A percentile compares a stretch with the other conserved stretches of the same genome.
Evolutionary conservation across 2,329 filamentous ascomycete genomes (phyloP).

Genomic region (Decorospora gaudefroyi): DNA sequence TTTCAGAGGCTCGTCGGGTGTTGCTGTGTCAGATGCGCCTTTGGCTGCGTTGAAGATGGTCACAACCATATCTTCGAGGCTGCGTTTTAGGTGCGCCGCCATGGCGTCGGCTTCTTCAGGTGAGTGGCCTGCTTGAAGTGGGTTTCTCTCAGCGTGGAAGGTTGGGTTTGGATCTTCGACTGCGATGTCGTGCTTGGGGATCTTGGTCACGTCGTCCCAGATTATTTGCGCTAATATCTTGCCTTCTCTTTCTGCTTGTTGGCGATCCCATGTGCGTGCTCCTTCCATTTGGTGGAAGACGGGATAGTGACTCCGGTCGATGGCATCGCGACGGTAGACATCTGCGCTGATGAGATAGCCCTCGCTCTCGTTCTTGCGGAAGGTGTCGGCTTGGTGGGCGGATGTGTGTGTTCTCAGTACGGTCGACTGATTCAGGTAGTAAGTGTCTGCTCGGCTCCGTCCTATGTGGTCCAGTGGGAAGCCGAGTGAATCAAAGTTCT

Average conservation of each 20-base stretch:
- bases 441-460: constrained; percentile 85
- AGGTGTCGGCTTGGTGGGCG: constrained; percentile 84
- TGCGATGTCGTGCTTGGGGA: constrained; percentile 73
- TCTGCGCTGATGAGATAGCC: constrained; percentile 93
- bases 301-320: constrained; percentile 94
- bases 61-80: constrained; percentile 85
- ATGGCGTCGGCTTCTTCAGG: constrained; percentile 80
- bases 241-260: constrained; percentile 54
- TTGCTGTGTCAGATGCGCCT: constrained; percentile 57
- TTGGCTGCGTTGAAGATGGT: constrained; percentile 83
- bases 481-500: constrained; percentile 97
- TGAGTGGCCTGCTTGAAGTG: constrained; percentile 76
- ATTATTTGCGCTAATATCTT: constrained; percentile 64
- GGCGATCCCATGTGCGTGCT: constrained; percentile 83
- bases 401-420: constrained; percentile 92
- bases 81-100: constrained; percentile 82
- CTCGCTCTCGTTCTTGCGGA: constrained; percentile 70
- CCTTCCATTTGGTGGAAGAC: constrained; percentile 99
- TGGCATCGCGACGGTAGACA: constrained; percentile 92
- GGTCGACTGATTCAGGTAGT: constrained; percentile 85
- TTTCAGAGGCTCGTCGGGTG: constrained; percentile 67
- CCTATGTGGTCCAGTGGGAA: constrained; percentile 89
- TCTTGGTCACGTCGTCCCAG: constrained; percentile 67
- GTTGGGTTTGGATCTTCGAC: constrained; percentile 85
- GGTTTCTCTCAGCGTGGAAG: constrained; percentile 77